Percentiles rank a stretch among this genome's conserved stretches.
Conservation (phyloP, 768 basidiomycete species). For the Rhodosporidiobolus sp. region DNA sequence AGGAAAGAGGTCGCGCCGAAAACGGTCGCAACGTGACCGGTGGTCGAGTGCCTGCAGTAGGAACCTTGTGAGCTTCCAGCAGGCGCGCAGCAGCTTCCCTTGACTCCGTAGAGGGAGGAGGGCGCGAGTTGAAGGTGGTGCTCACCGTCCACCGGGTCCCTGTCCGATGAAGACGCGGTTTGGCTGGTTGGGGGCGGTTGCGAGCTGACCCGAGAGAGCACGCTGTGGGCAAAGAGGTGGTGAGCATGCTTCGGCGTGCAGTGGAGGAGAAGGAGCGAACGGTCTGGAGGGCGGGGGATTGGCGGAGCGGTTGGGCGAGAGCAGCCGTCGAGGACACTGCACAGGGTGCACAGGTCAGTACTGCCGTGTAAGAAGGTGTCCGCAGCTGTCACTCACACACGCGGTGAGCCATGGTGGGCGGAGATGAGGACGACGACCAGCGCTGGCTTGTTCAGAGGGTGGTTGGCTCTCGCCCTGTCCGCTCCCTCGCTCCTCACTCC, state of each 20-base stretch:
- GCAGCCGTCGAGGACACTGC: slow-evolving; percentile 15
- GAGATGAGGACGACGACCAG: not conserved
- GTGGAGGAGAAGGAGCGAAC: not conserved
- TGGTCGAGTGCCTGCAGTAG: slow-evolving; percentile 33
- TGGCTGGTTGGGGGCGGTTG: slow-evolving; percentile 28
- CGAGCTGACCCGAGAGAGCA: slow-evolving; percentile 12
- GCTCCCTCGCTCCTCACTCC: not conserved
- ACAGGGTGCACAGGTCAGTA: not conserved
- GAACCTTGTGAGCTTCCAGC: not conserved
- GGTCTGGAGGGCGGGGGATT: slow-evolving; percentile 23
- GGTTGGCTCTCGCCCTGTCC: not conserved
- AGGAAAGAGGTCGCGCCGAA: slow-evolving; percentile 96
- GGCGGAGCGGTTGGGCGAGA: slow-evolving; percentile 19
- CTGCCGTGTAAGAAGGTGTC: too few relatives aligned
- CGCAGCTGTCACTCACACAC: not conserved
- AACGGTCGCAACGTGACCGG: slow-evolving; percentile 89
- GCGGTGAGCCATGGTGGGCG: slow-evolving; percentile 7
- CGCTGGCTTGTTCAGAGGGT: not conserved
- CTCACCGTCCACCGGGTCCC: slow-evolving; percentile 38
- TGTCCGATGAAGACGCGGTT: slow-evolving; percentile 15
- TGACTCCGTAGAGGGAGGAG: not conserved
- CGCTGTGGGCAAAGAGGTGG: slow-evolving; percentile 4
- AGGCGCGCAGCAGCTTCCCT: not conserved
- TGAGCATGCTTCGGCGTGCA: not conserved
- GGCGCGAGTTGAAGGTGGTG: not conserved